These are phyloP conservation scores for Phallus indusiatus DNA, from an alignment of 768 basidiomycete species.

Conservation along the genomic window DNA sequence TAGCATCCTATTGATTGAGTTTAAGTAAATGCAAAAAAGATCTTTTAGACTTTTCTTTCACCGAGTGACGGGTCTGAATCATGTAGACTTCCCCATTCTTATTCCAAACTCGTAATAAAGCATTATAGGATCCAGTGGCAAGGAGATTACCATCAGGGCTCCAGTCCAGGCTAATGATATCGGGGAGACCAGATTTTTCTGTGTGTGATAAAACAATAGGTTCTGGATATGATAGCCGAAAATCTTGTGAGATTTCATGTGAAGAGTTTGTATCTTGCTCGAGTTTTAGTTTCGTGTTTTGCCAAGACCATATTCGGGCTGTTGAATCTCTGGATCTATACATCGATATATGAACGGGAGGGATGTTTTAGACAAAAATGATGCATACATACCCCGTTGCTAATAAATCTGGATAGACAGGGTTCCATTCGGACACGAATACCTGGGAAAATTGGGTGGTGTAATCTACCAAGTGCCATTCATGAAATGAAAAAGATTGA, in stretches of 20 bases:
- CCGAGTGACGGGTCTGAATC: conserved; percentile 26
- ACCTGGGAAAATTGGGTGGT: conserved; percentile 37
- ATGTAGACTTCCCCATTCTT: conserved; percentile 53
- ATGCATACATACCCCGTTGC: conserved; percentile 55
- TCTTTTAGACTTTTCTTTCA: conserved; percentile 16
- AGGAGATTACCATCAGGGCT: conserved; percentile 61
- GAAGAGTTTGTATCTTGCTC: conserved; percentile 15
- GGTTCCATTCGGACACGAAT: conserved; percentile 77
- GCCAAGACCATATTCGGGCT: conserved; percentile 64
- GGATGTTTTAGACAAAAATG: not conserved
- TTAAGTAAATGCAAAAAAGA: conserved; percentile 3
- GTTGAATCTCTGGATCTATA: conserved; percentile 67
- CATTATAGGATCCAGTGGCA: conserved; percentile 73
- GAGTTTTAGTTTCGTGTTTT: conserved; percentile 12
- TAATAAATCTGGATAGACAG: conserved; percentile 44
- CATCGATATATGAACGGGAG: conserved; percentile 1
- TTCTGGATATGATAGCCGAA: not conserved
- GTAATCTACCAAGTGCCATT: not conserved
- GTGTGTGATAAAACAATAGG: conserved; percentile 38
- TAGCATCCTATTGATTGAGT: conserved; percentile 50
- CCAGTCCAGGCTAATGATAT: conserved; percentile 75
- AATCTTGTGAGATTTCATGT: conserved; percentile 21
- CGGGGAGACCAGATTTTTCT: conserved; percentile 37
- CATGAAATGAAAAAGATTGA: not conserved
- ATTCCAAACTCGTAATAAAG: conserved; percentile 59